These are phyloP conservation scores for Pseudovirgaria hyperparasitica DNA, from an alignment of 2,329 filamentous ascomycete species.

Conservation along the genomic window DNA sequence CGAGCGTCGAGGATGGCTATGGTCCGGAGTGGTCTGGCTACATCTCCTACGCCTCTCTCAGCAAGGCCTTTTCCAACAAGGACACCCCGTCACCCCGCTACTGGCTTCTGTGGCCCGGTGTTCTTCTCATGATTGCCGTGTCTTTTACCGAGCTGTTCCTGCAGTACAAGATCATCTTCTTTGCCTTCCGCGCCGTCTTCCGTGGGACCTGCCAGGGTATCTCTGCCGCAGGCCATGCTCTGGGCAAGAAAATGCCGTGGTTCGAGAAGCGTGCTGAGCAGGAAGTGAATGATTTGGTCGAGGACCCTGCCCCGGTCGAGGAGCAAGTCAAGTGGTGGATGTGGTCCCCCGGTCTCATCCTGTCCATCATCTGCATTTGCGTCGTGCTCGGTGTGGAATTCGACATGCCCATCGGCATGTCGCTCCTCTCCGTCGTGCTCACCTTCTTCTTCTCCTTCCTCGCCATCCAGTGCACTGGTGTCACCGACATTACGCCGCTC, in stretches of 20 bases:
- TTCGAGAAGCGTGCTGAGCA: conserved; percentile 30
- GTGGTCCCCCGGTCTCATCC: conserved; percentile 35
- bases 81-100: conserved; percentile 35
- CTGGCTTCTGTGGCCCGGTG: conserved; percentile 41
- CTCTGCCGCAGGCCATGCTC: conserved; percentile 25
- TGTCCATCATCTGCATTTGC: conserved; percentile 37
- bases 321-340: conserved; percentile 41
- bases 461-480: conserved; percentile 46
- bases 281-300: conserved; percentile 29
- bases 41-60: conserved; percentile 28
- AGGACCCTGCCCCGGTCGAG: conserved; percentile 36
- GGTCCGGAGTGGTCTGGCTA: conserved; percentile 33
- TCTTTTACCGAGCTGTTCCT: conserved; percentile 34
- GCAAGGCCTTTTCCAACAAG: conserved; percentile 22
- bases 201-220: conserved; percentile 31
- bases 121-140: conserved; percentile 37
- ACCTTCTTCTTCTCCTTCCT: conserved; percentile 50
- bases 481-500: conserved; percentile 49
- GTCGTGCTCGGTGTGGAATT: conserved; percentile 42
- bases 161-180: conserved; percentile 32
- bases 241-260: conserved; percentile 31
- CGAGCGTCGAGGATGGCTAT: conserved; percentile 14
- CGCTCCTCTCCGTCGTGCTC: conserved; percentile 42
- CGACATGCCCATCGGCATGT: conserved; percentile 44
- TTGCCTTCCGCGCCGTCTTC: conserved; percentile 37